Conservation (phyloP, 1,139 yeast genomes). For the Suhomyces atakaporum region DNA sequence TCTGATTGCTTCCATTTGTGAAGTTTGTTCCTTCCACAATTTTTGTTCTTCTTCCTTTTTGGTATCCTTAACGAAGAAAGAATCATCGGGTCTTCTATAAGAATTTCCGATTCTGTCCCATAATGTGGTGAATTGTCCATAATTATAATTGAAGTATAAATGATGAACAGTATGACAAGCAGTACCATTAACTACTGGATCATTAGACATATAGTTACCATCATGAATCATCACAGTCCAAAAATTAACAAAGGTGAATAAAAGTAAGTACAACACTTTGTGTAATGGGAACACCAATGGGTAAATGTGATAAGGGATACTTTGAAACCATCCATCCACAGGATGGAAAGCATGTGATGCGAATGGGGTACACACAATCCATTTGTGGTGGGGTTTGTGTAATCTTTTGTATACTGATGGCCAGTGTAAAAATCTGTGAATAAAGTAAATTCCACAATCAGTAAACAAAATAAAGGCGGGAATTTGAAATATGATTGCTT, state of each 20-base stretch:
- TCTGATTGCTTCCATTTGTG: conserved; percentile 80
- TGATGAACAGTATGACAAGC: conserved; percentile 98
- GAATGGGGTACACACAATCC: conserved; percentile 98
- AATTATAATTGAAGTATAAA: conserved; percentile 92
- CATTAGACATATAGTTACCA: conserved; percentile 91
- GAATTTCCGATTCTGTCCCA: conserved; percentile 97
- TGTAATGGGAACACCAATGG: conserved; percentile 92
- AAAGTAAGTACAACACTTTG: conserved; percentile 74
- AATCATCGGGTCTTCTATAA: conserved; percentile 88
- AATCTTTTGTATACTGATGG: conserved; percentile 79
- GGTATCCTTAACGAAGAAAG: conserved; percentile 68
- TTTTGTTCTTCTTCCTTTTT: conserved; percentile 48
- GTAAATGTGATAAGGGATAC: conserved; percentile 87
- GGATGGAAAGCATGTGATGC: conserved; percentile 99
- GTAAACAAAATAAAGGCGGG: conserved; percentile 87
- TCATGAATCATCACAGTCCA: conserved; percentile 99
- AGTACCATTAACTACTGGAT: conserved; percentile 93
- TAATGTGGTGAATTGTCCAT: conserved; percentile 95
- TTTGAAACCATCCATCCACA: conserved; percentile 90
- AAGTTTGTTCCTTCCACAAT: conserved; percentile 73
- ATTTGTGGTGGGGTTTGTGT: conserved; percentile 99
- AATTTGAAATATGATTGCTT: conserved; percentile 62
- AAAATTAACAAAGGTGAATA: conserved; percentile 89
- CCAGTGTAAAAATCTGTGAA: conserved; percentile 93
- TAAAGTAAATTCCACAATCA: conserved; percentile 86